These are phyloP conservation scores for Candida awuae DNA, from an alignment of 805 yeast species.

Conservation along the genomic window DNA sequence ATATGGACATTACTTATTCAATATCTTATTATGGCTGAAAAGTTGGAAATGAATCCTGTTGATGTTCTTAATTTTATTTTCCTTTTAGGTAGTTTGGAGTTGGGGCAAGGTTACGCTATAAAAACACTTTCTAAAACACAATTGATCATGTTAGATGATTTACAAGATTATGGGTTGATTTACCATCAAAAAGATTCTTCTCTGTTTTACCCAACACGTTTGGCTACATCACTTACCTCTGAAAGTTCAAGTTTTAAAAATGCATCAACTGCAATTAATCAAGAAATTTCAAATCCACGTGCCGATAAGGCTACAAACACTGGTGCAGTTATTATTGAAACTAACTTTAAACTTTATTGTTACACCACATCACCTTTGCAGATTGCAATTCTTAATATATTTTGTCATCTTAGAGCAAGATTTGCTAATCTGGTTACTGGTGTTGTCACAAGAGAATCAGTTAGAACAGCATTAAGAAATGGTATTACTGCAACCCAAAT, in stretches of 20 bases:
- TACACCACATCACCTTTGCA: slow-evolving; percentile 92
- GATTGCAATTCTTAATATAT: slow-evolving; percentile 82
- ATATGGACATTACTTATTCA: slow-evolving; percentile 89
- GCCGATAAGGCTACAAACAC: slow-evolving; percentile 14
- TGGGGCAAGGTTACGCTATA: slow-evolving; percentile 79
- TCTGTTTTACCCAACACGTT: slow-evolving; percentile 80
- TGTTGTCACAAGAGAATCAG: slow-evolving; percentile 84
- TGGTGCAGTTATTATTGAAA: slow-evolving; percentile 83
- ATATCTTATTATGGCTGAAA: slow-evolving; percentile 77
- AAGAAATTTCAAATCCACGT: slow-evolving; percentile 38
- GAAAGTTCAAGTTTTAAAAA: slow-evolving; percentile 66
- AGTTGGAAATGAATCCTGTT: slow-evolving; percentile 86
- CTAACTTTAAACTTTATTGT: slow-evolving; percentile 88
- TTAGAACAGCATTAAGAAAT: slow-evolving; percentile 70
- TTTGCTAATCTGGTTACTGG: slow-evolving; percentile 93
- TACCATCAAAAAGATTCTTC: slow-evolving; percentile 44
- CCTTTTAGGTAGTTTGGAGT: slow-evolving; percentile 84
- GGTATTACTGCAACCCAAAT: slow-evolving; percentile 96
- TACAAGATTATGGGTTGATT: slow-evolving; percentile 85
- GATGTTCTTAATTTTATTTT: slow-evolving; percentile 91
- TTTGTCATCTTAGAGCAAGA: slow-evolving; percentile 77
- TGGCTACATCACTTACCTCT: slow-evolving; percentile 84
- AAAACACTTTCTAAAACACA: slow-evolving; percentile 72
- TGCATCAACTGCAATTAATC: slow-evolving; percentile 70
- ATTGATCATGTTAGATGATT: slow-evolving; percentile 75